Base-by-base conservation (phyloP, 495 filamentous ascomycete species). In the Lichina pygmaea region DNA sequence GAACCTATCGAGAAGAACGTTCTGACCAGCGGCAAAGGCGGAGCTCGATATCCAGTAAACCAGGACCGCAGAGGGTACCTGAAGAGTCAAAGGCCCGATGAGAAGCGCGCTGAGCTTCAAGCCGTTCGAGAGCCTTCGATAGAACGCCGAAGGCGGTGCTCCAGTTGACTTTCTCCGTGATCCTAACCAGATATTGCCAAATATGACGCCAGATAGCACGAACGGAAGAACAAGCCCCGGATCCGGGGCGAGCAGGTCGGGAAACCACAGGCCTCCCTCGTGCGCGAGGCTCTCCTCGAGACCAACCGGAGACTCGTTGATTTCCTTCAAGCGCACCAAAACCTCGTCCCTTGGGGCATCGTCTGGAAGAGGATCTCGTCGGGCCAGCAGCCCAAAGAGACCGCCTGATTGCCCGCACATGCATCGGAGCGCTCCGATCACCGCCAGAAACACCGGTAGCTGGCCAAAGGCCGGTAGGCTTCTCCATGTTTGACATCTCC, bases 251-350 rank as follows among this genome's bases (percentile, higher is more conserved):
- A 76, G 63, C 6, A 95, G 70, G 58, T 93, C 69, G 5, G 70
- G 66, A 55, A 89, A 86, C 83, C 84, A 95, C 7, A 83, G 63
- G 4, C 70, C 70, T 9, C 86, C 86, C 50, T 82, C 86, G 2
- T 58, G 61, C 0, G 67, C 66, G 6, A 86, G 54, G 17, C 65
- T 61, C 0, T 69, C 67, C 51, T 82, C 72, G 41, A 70, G 44
- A 12, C 54, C n/a, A 34, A 46, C 49, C 12, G 8, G 33, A 24
- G 24, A 24, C 6, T 33, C 15, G 42, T 11, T 42, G 11, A 8
- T 15, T 34, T 40, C 41, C 6, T 54, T 43, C 16, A 42, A 46
- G 47, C 39, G 34, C 9, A 30, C 31, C 32, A 32, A 36, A 33
- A 6, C 24, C 24, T 24, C 24, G 24, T 24, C 24, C 24, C 24